Evolutionary conservation across 2,329 filamentous ascomycete species (phyloP).

Genomic region (Colletotrichum theobromicola): DNA sequence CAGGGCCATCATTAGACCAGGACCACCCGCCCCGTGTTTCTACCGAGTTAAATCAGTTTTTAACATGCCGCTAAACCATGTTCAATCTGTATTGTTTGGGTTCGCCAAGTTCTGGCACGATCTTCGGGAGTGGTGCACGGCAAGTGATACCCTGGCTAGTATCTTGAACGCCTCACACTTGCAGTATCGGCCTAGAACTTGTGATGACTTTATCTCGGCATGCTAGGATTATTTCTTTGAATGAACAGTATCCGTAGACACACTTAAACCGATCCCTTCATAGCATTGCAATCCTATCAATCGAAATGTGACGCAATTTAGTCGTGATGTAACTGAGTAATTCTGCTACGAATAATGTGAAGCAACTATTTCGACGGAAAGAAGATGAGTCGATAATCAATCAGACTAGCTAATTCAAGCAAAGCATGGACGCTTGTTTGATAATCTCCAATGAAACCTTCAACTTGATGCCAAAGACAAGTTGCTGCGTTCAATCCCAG

Average conservation of each 20-base stretch:
- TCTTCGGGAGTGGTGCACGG: not conserved
- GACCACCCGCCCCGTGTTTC: not conserved
- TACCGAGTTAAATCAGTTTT: not conserved
- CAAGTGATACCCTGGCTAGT: not conserved
- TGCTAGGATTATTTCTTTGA: not conserved
- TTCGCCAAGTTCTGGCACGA: not conserved
- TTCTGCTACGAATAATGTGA: not conserved
- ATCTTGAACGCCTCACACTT: not conserved
- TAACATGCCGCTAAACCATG: not conserved
- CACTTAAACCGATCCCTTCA: not conserved
- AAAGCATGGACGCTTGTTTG: not conserved
- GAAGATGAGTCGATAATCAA: not conserved
- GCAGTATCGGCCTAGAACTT: not conserved
- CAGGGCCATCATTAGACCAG: not conserved
- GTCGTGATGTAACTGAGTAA: no score
- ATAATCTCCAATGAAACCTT: not conserved
- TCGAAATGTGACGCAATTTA: no score
- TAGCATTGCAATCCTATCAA: not conserved
- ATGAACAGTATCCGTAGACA: not conserved
- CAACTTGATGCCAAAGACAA: not conserved
- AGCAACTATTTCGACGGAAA: not conserved
- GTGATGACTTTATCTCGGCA: not conserved
- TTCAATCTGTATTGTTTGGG: not conserved
- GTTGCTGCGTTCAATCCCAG: not conserved
- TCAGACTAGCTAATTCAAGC: not conserved